These are phyloP conservation scores for Rhizophagus sp. DNA, from an alignment of 192 early-diverging fungal genomes.

Conservation along the genomic window DNA sequence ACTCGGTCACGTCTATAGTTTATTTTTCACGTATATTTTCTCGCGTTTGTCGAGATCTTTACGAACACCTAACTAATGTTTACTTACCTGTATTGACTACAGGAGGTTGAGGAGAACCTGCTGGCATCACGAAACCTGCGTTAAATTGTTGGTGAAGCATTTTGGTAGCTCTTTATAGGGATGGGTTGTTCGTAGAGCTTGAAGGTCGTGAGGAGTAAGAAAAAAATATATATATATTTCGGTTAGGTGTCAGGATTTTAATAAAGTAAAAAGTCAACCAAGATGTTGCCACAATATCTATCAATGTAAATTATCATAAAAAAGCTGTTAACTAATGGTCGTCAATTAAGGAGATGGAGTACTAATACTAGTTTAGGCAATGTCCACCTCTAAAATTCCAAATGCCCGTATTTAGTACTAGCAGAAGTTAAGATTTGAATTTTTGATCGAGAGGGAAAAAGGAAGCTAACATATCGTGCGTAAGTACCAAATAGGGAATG, in stretches of 20 bases:
- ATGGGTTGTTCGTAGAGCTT: not conserved
- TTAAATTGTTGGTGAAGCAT: conserved; percentile 22
- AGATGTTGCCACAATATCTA: conserved; percentile 8
- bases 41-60: not conserved
- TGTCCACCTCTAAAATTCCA: not conserved
- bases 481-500: not conserved
- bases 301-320: not conserved
- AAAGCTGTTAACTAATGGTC: not conserved
- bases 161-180: not conserved
- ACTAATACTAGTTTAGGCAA: conserved; percentile 1
- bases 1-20: not conserved
- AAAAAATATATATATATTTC: conserved; percentile 8
- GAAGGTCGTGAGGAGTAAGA: not conserved
- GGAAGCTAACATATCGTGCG: not conserved
- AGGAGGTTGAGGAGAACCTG: not conserved
- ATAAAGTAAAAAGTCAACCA: not conserved
- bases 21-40: conserved; percentile 8
- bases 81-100: conserved; percentile 9
- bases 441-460: not conserved
- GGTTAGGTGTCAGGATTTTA: not conserved
- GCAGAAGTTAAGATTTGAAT: not conserved
- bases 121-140: not conserved
- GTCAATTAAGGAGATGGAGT: not conserved
- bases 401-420: not conserved
- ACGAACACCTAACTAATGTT: not conserved